Percentiles rank a stretch among this genome's conserved stretches.
Evolutionary conservation across 495 filamentous ascomycete genomes (phyloP).

Genomic region (Neurospora sp.): DNA sequence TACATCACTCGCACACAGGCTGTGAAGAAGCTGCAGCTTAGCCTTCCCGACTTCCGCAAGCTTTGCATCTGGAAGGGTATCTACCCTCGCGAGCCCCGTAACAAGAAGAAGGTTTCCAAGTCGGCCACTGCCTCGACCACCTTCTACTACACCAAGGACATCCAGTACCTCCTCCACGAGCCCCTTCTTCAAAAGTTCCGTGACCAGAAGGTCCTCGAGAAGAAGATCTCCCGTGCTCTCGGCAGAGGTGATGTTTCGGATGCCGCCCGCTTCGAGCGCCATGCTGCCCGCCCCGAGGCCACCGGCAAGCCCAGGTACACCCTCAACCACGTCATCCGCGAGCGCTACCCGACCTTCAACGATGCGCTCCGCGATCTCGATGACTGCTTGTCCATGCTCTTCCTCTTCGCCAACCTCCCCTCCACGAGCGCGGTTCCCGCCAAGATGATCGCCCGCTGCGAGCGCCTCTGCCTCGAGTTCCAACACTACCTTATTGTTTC

Average conservation of each 20-base stretch:
- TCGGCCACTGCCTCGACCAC: constrained; percentile 81
- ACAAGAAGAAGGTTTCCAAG: constrained; percentile 93
- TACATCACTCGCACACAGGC: constrained; percentile 95
- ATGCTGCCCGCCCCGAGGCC: constrained; percentile 65
- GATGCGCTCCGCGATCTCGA: constrained; percentile 93
- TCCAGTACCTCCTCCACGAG: constrained; percentile 95
- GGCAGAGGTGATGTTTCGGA: constrained; percentile 84
- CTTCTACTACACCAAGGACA: constrained; percentile 98
- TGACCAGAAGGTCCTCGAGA: constrained; percentile 89
- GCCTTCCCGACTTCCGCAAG: constrained; percentile 90
- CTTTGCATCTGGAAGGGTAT: constrained; percentile 99
- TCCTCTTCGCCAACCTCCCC: constrained; percentile 94
- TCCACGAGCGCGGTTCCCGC: constrained; percentile 75
- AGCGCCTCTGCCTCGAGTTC: constrained; percentile 85
- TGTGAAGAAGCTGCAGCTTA: constrained; percentile 94
- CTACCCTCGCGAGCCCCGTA: constrained; percentile 91
- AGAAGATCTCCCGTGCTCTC: constrained; percentile 88
- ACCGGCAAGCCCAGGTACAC: constrained; percentile 75
- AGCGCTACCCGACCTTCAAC: constrained; percentile 94
- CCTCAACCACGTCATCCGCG: constrained; percentile 92
- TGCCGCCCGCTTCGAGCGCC: constrained; percentile 54
- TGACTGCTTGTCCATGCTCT: constrained; percentile 92
- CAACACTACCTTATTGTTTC: constrained; percentile 92
- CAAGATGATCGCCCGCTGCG: constrained; percentile 88
- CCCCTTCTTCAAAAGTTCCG: constrained; percentile 92